A percentile compares a stretch with the other conserved stretches of the same genome.
Conservation (phyloP, 192 early-diverging fungal species). For the Linnemannia elongata region DNA sequence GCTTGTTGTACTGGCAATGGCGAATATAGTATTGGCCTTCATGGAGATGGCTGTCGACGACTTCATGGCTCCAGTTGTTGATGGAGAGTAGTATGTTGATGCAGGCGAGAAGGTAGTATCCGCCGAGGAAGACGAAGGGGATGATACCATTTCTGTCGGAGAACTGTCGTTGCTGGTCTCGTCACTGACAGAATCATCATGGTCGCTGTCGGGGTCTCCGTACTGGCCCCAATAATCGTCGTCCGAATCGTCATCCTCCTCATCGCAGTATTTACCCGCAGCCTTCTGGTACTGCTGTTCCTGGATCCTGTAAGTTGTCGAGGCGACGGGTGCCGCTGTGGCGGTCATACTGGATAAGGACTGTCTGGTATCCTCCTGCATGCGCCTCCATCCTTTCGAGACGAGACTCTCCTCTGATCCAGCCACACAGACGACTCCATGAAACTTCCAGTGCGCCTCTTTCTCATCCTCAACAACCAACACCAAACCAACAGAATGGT, state of each 20-base stretch:
- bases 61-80: neutral
- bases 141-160: neutral
- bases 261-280: too few species aligned
- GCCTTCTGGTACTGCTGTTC: neutral
- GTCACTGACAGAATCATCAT: neutral
- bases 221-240: conserved; percentile 57
- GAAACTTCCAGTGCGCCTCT: neutral
- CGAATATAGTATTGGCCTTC: neutral
- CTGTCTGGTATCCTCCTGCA: neutral
- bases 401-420: neutral
- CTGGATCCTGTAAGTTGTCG: neutral
- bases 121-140: neutral
- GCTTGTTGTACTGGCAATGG: neutral
- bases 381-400: neutral
- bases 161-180: neutral
- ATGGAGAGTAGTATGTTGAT: neutral
- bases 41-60: neutral
- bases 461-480: neutral
- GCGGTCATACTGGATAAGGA: neutral
- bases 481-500: neutral
- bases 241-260: conserved; percentile 30
- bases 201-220: conserved; percentile 14
- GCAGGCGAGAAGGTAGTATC: neutral
- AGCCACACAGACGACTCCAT: neutral
- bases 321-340: neutral